Conservation (phyloP, 2,329 filamentous ascomycete species). For the Alternaria atra region DNA sequence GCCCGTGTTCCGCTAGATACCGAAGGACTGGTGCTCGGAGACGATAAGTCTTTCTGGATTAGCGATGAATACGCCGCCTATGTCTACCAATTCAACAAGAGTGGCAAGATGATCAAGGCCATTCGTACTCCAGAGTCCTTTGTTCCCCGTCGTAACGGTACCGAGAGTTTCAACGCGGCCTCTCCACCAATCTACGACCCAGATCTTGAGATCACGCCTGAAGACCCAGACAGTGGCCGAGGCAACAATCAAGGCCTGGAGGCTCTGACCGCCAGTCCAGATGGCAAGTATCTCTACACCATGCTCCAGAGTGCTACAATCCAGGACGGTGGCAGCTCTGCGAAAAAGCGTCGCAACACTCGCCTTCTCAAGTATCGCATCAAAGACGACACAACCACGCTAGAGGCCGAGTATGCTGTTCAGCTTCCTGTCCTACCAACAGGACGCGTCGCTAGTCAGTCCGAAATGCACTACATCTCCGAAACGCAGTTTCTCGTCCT, state of each 20-base stretch:
- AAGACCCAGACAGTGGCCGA: constrained; percentile 68
- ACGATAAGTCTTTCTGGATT: constrained; percentile 72
- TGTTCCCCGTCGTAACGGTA: constrained; percentile 70
- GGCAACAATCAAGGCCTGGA: constrained; percentile 81
- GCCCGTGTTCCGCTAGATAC: constrained; percentile 69
- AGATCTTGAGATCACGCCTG: constrained; percentile 60
- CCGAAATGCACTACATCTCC: constrained; percentile 72
- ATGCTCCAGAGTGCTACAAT: constrained; percentile 71
- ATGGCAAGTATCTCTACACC: constrained; percentile 70
- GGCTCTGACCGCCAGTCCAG: constrained; percentile 69
- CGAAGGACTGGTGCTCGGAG: constrained; percentile 71
- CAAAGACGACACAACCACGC: constrained; percentile 55
- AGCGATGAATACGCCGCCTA: constrained; percentile 71
- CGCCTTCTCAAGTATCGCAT: constrained; percentile 73
- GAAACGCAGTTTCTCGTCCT: constrained; percentile 73
- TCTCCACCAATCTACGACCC: constrained; percentile 69
- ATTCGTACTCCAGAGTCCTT: constrained; percentile 72
- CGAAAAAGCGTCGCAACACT: constrained; percentile 64
- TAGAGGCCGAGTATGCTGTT: constrained; percentile 71
- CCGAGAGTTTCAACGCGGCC: constrained; percentile 68
- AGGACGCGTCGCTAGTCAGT: constrained; percentile 70
- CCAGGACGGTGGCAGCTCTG: constrained; percentile 62
- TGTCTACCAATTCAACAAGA: constrained; percentile 69
- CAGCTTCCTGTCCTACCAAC: constrained; percentile 67
- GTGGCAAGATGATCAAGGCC: constrained; percentile 68